Evolutionary conservation across 2,329 filamentous ascomycete species (phyloP).

Genomic region (Orbilia blumenaviensis): DNA sequence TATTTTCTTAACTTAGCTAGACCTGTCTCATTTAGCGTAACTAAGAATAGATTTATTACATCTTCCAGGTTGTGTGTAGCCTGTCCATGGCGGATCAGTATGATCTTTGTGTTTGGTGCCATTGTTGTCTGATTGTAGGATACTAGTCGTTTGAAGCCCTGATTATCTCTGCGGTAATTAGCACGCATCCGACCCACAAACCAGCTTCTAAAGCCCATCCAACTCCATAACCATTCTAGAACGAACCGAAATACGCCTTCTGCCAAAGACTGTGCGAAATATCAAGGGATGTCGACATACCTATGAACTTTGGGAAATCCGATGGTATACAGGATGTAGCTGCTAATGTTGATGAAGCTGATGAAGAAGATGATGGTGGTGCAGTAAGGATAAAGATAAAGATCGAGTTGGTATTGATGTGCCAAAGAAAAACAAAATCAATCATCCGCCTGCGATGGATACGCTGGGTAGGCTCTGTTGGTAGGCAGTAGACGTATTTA

Average conservation of each 20-base stretch:
- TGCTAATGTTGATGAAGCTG: background rate
- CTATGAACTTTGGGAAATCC: background rate
- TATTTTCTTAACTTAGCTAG: background rate
- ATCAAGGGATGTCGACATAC: background rate
- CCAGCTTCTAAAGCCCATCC: too few relatives aligned
- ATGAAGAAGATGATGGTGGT: background rate
- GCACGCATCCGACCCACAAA: too few relatives aligned
- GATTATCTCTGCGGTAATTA: too few relatives aligned
- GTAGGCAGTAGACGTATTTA: background rate
- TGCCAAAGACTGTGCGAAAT: background rate
- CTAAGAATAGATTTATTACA: slow-evolving; percentile 11
- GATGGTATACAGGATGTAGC: background rate
- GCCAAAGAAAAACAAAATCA: background rate
- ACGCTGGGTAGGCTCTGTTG: background rate
- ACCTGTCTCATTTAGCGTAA: too few relatives aligned
- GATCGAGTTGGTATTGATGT: background rate
- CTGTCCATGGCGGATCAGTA: slow-evolving; percentile 49
- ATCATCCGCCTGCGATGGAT: background rate
- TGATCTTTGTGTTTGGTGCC: slow-evolving; percentile 44
- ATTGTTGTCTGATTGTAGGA: background rate
- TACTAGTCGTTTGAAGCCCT: too few relatives aligned
- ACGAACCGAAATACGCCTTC: too few relatives aligned
- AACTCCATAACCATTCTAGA: too few relatives aligned
- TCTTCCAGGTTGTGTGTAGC: slow-evolving; percentile 46
- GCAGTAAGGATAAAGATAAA: background rate